Conservation (phyloP, 2,329 filamentous ascomycete genomes). For the Leptographium galeiforme region DNA sequence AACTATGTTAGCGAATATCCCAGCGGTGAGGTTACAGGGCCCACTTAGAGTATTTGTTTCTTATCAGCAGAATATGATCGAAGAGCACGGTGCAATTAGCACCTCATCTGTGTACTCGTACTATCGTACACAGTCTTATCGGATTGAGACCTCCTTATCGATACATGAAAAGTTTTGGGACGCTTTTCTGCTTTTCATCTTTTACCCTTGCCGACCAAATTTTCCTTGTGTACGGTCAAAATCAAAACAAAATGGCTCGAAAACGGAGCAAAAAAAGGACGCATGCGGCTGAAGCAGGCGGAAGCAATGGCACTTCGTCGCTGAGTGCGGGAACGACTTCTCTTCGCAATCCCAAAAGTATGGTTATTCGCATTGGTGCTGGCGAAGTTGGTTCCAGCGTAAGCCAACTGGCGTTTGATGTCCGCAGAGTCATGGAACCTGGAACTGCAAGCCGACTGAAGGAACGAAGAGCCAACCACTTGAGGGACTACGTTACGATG, state of each 20-base stretch:
- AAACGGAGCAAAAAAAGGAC: constrained; percentile 80
- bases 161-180: too few relatives aligned
- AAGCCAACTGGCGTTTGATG: constrained; percentile 81
- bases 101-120: too few relatives aligned
- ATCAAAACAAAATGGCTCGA: constrained; percentile 50
- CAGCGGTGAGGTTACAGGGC: too few relatives aligned
- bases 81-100: too few relatives aligned
- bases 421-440: constrained; percentile 89
- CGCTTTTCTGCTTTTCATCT: too few relatives aligned
- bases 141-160: too few relatives aligned
- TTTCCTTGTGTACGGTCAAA: neutral
- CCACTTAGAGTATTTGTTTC: too few relatives aligned
- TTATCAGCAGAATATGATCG: too few relatives aligned
- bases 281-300: constrained; percentile 49
- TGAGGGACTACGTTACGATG: constrained; percentile 92
- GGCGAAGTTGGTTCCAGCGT: constrained; percentile 85
- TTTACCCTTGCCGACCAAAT: neutral
- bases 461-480: constrained; percentile 75
- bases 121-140: too few relatives aligned
- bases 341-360: constrained; percentile 71
- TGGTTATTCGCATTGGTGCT: constrained; percentile 95
- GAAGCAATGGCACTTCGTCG: constrained; percentile 32
- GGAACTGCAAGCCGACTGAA: constrained; percentile 81
- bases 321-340: constrained; percentile 47
- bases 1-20: too few relatives aligned